phyloP scores from a whole-genome alignment of 306 rosid genomes.

The Vachellia collinsii region DNA sequence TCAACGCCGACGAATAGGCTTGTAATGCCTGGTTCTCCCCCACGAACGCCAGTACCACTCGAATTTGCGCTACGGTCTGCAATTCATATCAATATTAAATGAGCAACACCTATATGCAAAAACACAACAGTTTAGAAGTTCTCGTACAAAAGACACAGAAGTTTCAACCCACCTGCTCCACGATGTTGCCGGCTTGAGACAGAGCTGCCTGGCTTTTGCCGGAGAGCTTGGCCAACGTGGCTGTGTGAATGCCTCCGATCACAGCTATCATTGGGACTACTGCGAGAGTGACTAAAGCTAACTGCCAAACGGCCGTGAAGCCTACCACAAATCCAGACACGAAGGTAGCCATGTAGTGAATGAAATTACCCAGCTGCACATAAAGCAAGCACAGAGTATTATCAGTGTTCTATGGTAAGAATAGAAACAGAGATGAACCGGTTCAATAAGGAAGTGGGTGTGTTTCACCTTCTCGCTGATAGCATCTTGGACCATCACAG shows the following conservation, averaged over 20 bases:
- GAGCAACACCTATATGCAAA: slow-evolving; percentile 43
- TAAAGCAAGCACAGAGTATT: slow-evolving; percentile 8
- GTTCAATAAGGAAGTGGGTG: neutral
- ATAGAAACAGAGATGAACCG: neutral
- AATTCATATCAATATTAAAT: slow-evolving; percentile 22
- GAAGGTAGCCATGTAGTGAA: slow-evolving; percentile 97
- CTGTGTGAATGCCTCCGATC: slow-evolving; percentile 84
- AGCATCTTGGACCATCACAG: slow-evolving; percentile 98
- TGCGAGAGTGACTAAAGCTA: slow-evolving; percentile 91
- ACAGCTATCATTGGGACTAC: slow-evolving; percentile 95
- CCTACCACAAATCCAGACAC: slow-evolving; percentile 97
- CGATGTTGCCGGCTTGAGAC: slow-evolving; percentile 91
- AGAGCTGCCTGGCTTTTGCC: slow-evolving; percentile 89
- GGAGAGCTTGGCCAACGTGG: slow-evolving; percentile 84
- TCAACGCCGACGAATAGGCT: slow-evolving; percentile 76
- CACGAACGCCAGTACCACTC: slow-evolving; percentile 78
- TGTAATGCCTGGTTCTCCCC: slow-evolving; percentile 82
- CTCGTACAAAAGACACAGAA: neutral
- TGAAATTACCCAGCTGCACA: slow-evolving; percentile 91
- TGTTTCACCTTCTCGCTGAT: slow-evolving; percentile 90
- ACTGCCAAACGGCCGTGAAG: slow-evolving; percentile 97
- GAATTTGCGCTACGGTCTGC: slow-evolving; percentile 91
- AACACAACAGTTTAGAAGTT: slow-evolving; percentile 16
- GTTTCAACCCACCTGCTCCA: slow-evolving; percentile 69
- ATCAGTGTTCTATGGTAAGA: neutral